A percentile compares a stretch with the other conserved stretches of the same genome.
Conservation (phyloP, 2,329 filamentous ascomycete genomes). For the Botrytis fragariae region DNA sequence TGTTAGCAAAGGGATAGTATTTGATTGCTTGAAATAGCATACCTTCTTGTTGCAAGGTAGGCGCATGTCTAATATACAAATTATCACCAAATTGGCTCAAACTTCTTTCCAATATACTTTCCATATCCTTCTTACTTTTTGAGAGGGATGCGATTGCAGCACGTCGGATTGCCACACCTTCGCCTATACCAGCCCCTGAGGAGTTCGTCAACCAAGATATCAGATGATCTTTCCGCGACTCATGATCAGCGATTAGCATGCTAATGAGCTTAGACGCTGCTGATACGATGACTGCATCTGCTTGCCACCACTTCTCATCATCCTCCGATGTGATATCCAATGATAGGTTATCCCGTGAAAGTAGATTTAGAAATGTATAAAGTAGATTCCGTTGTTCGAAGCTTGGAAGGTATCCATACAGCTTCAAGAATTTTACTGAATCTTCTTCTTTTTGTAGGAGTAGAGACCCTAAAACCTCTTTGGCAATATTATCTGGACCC, state of each 20-base stretch:
- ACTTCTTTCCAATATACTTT: slow-evolving; percentile 62
- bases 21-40: slow-evolving; percentile 31
- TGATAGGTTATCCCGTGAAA: slow-evolving; percentile 33
- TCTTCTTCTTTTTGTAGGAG: slow-evolving; percentile 28
- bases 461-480: slow-evolving; percentile 30
- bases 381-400: slow-evolving; percentile 38
- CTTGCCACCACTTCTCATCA: slow-evolving; percentile 36
- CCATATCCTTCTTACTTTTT: slow-evolving; percentile 50
- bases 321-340: slow-evolving; percentile 30
- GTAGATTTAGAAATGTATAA: slow-evolving; percentile 31
- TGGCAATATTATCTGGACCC: slow-evolving; percentile 31
- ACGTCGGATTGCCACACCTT: slow-evolving; percentile 63
- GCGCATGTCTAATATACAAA: slow-evolving; percentile 80
- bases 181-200: slow-evolving; percentile 63
- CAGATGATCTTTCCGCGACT: slow-evolving; percentile 52
- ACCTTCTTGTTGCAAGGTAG: slow-evolving; percentile 88
- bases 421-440: slow-evolving; percentile 27
- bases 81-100: slow-evolving; percentile 78
- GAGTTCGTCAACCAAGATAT: slow-evolving; percentile 63
- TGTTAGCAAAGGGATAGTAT: slow-evolving; percentile 26
- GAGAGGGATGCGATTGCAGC: slow-evolving; percentile 60
- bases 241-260: slow-evolving; percentile 47
- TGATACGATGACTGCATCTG: slow-evolving; percentile 45
- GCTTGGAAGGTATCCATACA: slow-evolving; percentile 31
- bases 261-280: slow-evolving; percentile 58